A percentile compares a stretch with the other conserved stretches of the same genome.
Evolutionary conservation across 2,329 filamentous ascomycete species (phyloP).

Genomic region (Beauveria australis): DNA sequence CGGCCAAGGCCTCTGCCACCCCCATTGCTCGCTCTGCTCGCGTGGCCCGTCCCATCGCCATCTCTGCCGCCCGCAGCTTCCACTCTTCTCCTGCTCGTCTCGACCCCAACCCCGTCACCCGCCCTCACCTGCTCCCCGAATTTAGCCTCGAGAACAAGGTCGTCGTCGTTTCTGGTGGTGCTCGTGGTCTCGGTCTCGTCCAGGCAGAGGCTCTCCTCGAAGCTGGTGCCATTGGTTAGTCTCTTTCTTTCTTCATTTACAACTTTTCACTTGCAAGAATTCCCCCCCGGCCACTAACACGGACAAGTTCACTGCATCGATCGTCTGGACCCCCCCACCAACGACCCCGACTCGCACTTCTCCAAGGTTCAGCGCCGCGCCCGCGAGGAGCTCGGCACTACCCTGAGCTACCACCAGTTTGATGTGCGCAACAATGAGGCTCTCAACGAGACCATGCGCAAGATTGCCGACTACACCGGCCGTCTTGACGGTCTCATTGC

Average conservation of each 20-base stretch:
- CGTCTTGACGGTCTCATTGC: conserved; percentile 72
- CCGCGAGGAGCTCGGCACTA: conserved; percentile 54
- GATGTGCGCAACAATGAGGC: conserved; percentile 67
- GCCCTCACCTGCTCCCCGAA: conserved; percentile 49
- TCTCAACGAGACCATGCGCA: conserved; percentile 58
- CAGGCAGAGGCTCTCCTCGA: conserved; percentile 73
- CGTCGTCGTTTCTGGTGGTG: conserved; percentile 68
- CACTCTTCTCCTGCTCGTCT: conserved; percentile 16
- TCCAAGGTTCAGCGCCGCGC: conserved; percentile 56
- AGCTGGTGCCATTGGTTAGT: conserved; percentile 59
- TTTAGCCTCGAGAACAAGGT: conserved; percentile 70
- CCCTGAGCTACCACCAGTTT: conserved; percentile 65
- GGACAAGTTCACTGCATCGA: conserved; percentile 58
- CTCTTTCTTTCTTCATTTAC: not conserved
- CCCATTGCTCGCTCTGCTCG: conserved; percentile 3
- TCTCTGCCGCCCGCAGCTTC: conserved; percentile 16
- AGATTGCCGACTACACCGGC: conserved; percentile 61
- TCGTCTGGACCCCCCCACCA: conserved; percentile 44
- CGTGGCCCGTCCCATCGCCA: conserved; percentile 7
- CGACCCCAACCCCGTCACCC: conserved; percentile 15
- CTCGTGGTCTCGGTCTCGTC: conserved; percentile 67
- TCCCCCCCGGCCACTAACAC: not conserved
- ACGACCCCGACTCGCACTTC: conserved; percentile 47
- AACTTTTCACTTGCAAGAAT: too few relatives aligned
- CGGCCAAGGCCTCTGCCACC: conserved; percentile 7